These are phyloP conservation scores for Spergularia azorica DNA, from an alignment of 179 eudicot genomes.

Conservation along the genomic window DNA sequence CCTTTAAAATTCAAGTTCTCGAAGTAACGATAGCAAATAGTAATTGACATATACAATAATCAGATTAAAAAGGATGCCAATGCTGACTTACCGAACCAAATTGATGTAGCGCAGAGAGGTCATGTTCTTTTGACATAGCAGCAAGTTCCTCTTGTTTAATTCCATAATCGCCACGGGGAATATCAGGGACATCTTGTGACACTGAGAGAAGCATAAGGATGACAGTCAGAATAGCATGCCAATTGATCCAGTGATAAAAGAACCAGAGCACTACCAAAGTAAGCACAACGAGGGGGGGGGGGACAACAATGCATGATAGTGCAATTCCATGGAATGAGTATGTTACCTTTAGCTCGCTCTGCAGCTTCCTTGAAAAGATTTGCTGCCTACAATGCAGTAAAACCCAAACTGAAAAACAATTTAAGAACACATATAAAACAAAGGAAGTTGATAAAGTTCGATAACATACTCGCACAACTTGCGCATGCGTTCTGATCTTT, in stretches of 20 bases:
- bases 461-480: constrained; percentile 57
- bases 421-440: neutral
- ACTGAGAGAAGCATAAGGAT: constrained; percentile 23
- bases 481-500: constrained; percentile 64
- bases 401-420: constrained; percentile 20
- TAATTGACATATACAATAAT: neutral
- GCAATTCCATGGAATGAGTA: neutral
- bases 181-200: constrained; percentile 32
- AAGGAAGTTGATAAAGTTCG: neutral
- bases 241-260: neutral
- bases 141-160: constrained; percentile 58
- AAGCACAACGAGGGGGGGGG: no score
- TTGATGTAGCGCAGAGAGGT: constrained; percentile 49
- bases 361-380: constrained; percentile 73
- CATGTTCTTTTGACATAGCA: constrained; percentile 64
- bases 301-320: no score
- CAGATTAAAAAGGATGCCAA: neutral
- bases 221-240: neutral
- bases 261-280: neutral
- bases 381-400: constrained; percentile 60
- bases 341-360: constrained; percentile 48
- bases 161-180: constrained; percentile 48
- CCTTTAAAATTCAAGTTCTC: neutral
- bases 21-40: neutral
- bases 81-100: constrained; percentile 58